Evolutionary conservation across 768 basidiomycete species (phyloP).

Genomic region (Phanerochaete sordida): DNA sequence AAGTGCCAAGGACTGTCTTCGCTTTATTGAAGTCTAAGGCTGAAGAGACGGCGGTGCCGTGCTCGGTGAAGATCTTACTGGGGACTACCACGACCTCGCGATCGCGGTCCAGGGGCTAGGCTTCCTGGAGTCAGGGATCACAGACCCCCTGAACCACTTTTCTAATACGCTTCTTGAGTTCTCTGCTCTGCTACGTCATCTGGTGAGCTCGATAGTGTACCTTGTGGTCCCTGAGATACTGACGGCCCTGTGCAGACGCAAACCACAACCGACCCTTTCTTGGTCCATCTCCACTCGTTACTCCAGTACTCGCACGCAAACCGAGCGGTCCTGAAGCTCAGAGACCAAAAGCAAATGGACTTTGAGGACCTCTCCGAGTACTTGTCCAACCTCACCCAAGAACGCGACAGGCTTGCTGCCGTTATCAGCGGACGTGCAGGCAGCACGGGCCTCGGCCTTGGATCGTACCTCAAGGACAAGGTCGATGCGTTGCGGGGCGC

Average conservation of each 20-base stretch:
- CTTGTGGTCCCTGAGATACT: neutral
- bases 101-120: slow-evolving; percentile 95
- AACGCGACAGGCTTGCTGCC: slow-evolving; percentile 89
- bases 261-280: slow-evolving; percentile 88
- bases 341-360: slow-evolving; percentile 98
- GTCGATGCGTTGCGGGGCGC: slow-evolving; percentile 90
- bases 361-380: slow-evolving; percentile 97
- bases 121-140: slow-evolving; percentile 97
- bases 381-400: slow-evolving; percentile 85
- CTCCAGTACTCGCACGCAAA: slow-evolving; percentile 94
- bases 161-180: slow-evolving; percentile 96
- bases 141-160: slow-evolving; percentile 95
- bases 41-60: slow-evolving; percentile 81
- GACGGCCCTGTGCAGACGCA: slow-evolving; percentile 55
- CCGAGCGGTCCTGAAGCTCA: slow-evolving; percentile 87
- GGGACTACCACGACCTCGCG: slow-evolving; percentile 96
- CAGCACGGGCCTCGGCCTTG: slow-evolving; percentile 77
- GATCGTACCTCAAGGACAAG: slow-evolving; percentile 87
- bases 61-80: slow-evolving; percentile 89
- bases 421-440: slow-evolving; percentile 87
- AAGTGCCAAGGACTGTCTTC: slow-evolving; percentile 32
- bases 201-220: slow-evolving; percentile 41
- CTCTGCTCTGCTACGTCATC: slow-evolving; percentile 82
- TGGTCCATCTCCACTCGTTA: slow-evolving; percentile 86
- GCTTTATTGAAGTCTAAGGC: slow-evolving; percentile 48